Evolutionary conservation across 2,329 filamentous ascomycete genomes (phyloP).

Genomic region (Fusarium devonianum): DNA sequence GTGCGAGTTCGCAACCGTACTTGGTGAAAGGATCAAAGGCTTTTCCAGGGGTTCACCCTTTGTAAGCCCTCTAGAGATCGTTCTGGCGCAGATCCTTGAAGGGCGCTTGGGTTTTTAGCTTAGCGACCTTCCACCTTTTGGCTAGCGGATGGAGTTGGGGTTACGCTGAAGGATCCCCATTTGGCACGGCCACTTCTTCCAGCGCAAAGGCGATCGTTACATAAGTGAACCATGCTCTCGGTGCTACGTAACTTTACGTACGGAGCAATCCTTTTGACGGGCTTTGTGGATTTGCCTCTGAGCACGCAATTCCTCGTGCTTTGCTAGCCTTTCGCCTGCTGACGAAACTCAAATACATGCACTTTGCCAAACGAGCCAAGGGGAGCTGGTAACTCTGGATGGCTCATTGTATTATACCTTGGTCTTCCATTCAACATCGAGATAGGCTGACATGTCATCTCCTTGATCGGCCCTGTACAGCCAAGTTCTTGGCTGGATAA

Average conservation of each 20-base stretch:
- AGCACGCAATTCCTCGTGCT: conserved; percentile 42
- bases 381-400: background rate
- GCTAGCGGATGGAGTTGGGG: conserved; percentile 17
- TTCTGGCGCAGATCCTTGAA: too few relatives aligned
- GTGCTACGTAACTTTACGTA: conserved; percentile 25
- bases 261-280: background rate
- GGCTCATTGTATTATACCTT: background rate
- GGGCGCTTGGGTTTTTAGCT: background rate
- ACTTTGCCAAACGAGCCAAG: background rate
- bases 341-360: conserved; percentile 13
- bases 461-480: background rate
- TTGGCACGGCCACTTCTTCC: conserved; percentile 6
- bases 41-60: background rate
- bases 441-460: background rate
- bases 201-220: too few relatives aligned
- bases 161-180: conserved; percentile 7
- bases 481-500: background rate
- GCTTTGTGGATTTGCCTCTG: conserved; percentile 33
- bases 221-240: conserved; percentile 3
- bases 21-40: background rate
- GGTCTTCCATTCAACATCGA: background rate
- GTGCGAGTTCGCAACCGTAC: too few relatives aligned
- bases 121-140: conserved; percentile 14
- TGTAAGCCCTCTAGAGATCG: too few relatives aligned
- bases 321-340: conserved; percentile 5